Base-by-base conservation (phyloP, 2,329 filamentous ascomycete genomes). In the Arthrobotrys conoides region DNA sequence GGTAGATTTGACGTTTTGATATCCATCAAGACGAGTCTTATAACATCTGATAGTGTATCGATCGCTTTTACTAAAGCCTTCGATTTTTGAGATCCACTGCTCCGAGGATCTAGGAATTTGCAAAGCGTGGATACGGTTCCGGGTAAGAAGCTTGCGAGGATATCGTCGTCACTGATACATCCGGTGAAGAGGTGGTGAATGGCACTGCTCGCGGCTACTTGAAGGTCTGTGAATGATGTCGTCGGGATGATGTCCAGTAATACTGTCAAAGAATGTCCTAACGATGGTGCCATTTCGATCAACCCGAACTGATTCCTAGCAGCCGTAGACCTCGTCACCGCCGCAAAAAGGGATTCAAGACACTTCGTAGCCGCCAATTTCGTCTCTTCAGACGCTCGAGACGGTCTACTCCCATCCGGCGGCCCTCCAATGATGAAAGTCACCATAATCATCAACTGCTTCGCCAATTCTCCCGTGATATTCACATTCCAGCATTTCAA, bases 401-500 rank as follows among this genome's bases (percentile, higher is more conserved):
- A 80, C 16, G 70, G 79, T 44, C 84, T 10, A 84, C 84, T 63
- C 85, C 84, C 61, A 89, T 87, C 90, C 0, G 92, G 90, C 0
- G 89, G 88, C 9, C 92, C 92, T 22, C 92, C 93, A 72, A 93
- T 89, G 72, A 97, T 88, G 82, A 97, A 91, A 0, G 92, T 92
- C 75, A 97, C 87, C 38, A 98, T 87, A 51, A 97, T 92, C 49
- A 98, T 87, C 16, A 98, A 88, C 83, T 98, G 94, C 80, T 93
- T 92, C 38, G 90, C 91, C 68, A 97, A 87, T 59, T 93, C 89
- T 8, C 90, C 87, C 1, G 91, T 88, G 16, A 97, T 88, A 30
- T 89, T 88, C 2, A 87, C 86, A 79, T 90, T 90, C 95, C 96
- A 99, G 80, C 94, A 94, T 83, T 92, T 86, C 44, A 88, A 85